phyloP scores from a whole-genome alignment of 768 basidiomycete species.

The Lactifluus volemus region DNA sequence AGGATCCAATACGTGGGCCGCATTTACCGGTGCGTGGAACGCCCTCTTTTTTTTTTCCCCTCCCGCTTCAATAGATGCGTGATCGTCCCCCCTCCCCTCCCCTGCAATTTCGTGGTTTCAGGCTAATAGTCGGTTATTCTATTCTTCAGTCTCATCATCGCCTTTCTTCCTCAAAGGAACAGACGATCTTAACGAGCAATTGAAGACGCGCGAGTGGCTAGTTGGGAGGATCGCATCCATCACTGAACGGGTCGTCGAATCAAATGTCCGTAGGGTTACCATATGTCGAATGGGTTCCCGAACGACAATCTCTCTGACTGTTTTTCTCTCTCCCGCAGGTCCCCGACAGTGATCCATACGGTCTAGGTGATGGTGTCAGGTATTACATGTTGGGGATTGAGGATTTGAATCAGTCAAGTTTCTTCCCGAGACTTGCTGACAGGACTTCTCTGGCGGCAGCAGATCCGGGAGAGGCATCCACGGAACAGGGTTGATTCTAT shows the following conservation, averaged over 20 bases:
- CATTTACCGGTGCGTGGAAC: constrained; percentile 73
- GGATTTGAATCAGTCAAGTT: constrained; percentile 71
- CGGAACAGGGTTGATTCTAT: neutral
- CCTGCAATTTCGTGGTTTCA: neutral
- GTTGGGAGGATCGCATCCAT: constrained; percentile 88
- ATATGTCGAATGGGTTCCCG: neutral
- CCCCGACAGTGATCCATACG: constrained; percentile 75
- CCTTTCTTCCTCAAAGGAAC: constrained; percentile 91
- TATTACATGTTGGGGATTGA: constrained; percentile 91
- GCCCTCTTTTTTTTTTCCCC: neutral
- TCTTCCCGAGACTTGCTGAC: constrained; percentile 20
- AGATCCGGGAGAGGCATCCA: neutral
- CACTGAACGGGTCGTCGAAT: constrained; percentile 73
- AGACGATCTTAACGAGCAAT: constrained; percentile 74
- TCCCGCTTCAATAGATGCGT: neutral
- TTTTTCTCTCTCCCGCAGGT: constrained; percentile 39
- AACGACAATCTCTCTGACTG: neutral
- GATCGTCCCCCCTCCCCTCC: neutral
- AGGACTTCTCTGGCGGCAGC: neutral
- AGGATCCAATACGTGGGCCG: constrained; percentile 89
- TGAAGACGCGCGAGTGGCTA: constrained; percentile 89
- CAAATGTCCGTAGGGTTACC: constrained; percentile 42
- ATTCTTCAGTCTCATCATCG: constrained; percentile 77
- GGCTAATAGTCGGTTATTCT: neutral
- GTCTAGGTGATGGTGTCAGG: constrained; percentile 78